Percentiles rank a stretch among this genome's conserved stretches.
phyloP scores from a whole-genome alignment of 208 protist genomes.

The Leptomonas pyrrhocoris region DNA sequence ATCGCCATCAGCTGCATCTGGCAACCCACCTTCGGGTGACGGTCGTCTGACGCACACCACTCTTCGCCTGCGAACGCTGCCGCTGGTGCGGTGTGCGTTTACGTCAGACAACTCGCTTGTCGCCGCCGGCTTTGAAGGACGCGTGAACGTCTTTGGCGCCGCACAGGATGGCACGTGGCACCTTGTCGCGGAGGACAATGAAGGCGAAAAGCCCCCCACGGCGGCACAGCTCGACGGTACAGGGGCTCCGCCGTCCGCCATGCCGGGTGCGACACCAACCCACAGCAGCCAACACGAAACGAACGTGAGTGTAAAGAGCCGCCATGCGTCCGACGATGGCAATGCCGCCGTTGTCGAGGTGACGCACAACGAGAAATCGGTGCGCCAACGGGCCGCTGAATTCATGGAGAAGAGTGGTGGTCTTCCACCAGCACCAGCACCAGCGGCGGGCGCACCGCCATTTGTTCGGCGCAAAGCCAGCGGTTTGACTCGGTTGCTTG shows the following conservation, averaged over 20 bases:
- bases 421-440: neutral
- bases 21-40: neutral
- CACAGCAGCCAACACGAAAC: neutral
- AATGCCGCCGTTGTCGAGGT: neutral
- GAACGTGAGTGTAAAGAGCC: neutral
- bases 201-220: no score
- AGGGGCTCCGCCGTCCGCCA: neutral
- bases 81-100: slow-evolving; percentile 24
- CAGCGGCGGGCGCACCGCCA: neutral
- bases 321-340: neutral
- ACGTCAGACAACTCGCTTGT: slow-evolving; percentile 8
- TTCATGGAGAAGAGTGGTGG: slow-evolving; percentile 6
- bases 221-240: neutral
- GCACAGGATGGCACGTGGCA: neutral
- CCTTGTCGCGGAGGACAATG: neutral
- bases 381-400: slow-evolving; percentile 7
- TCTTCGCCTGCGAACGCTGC: slow-evolving; percentile 16
- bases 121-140: slow-evolving; percentile 23
- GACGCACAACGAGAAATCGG: neutral
- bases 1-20: neutral
- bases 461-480: no score
- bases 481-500: slow-evolving; percentile 11
- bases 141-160: slow-evolving; percentile 18
- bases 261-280: no score
- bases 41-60: neutral